Evolutionary conservation across 2,329 filamentous ascomycete species (phyloP), one percentile per base, ranked within the genome.

Genomic region (Clarireedia sp.): DNA sequence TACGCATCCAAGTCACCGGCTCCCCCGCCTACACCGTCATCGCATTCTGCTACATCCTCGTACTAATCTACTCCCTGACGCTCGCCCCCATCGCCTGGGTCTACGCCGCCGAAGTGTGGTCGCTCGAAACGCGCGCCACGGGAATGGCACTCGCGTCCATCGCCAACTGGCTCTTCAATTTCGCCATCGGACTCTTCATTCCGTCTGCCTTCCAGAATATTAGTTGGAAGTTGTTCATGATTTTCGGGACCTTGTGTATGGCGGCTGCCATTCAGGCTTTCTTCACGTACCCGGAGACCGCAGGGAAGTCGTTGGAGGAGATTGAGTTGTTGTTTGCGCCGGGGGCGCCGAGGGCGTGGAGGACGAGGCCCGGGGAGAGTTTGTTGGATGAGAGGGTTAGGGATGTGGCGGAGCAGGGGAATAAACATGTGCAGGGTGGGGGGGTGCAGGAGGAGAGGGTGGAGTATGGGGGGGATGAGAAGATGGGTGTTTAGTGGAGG

Each of bases 81-180:
- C 74, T 83, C 17, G 82, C 81, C 0, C 81, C 82, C 0, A 78
- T 83, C 3, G 80, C 77, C 53, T 86, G 83, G 82, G 77, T 85
- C 45, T 86, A 87, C 62, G 78, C 80, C 0, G 79, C 81, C 16
- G 83, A 87, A 67, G 78, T 84, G 2, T 85, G 79, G 77, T 81
- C 79, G 0, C 72, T 84, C 2, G 78, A 80, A 57, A 81, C 79
- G 0, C 76, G 82, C 36, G 81, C 80, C 2, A 78, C 74, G 2
- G 81, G 80, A 19, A 82, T 84, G 73, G 76, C 76, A 21, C 70
- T 84, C 43, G 73, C 80, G 0, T 76, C 79, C 2, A 72, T 79
- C 17, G 74, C 75, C 14, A 82, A 81, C 63, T 76, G 75, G 75
- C 61, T 80, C 5, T 80, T 82, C 72, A 83, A 82, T 67, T 82